phyloP scores from a whole-genome alignment of 352 stramenopile genomes.

The Globisporangium okanoganense region DNA sequence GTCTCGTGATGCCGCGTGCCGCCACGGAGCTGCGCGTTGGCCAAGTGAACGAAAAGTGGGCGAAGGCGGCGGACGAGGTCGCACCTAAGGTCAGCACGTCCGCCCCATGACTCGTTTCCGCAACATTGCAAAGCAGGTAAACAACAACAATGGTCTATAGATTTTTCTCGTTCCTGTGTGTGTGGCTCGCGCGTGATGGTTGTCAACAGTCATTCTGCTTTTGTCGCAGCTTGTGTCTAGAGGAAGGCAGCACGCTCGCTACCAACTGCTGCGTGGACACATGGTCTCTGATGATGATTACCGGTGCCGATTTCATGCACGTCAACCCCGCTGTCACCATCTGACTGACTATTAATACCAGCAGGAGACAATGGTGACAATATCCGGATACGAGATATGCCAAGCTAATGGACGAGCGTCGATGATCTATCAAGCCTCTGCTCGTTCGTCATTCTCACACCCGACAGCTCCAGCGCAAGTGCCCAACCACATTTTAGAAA shows the following conservation, averaged over 20 bases:
- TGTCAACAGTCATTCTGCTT: background rate
- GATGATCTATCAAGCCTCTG: background rate
- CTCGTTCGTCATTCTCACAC: background rate
- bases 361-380: too few relatives aligned
- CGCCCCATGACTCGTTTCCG: background rate
- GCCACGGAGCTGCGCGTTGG: constrained; percentile 41
- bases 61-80: constrained; percentile 28
- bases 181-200: background rate
- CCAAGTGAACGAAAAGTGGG: constrained; percentile 36
- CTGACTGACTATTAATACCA: too few relatives aligned
- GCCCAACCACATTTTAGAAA: too few relatives aligned
- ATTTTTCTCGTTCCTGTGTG: background rate
- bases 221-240: background rate
- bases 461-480: too few relatives aligned
- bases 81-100: constrained; percentile 1
- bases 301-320: too few relatives aligned
- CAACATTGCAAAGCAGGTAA: background rate
- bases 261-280: background rate
- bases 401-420: background rate
- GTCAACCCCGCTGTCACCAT: too few relatives aligned
- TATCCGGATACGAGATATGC: too few relatives aligned
- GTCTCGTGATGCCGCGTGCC: constrained; percentile 42
- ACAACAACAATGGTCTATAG: background rate
- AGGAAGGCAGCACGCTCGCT: background rate
- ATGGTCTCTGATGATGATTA: too few relatives aligned